Evolutionary conservation across 2,329 filamentous ascomycete species (phyloP).

Genomic region (Fusarium chaquense): DNA sequence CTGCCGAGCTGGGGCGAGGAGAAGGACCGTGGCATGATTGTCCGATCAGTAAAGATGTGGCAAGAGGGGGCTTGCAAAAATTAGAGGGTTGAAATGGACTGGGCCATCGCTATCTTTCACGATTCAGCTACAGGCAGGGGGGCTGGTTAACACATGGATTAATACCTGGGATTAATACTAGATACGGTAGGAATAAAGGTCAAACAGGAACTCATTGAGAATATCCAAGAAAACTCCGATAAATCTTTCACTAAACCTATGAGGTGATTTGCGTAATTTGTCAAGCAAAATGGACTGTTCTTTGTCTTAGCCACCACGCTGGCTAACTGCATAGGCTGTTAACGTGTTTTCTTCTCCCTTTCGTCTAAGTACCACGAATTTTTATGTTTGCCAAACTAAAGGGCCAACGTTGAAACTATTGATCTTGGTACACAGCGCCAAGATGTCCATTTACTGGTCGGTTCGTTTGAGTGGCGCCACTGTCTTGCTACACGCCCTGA

Average conservation of each 20-base stretch:
- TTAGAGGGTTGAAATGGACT: background rate
- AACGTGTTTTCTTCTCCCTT: too few species aligned
- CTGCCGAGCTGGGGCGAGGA: background rate
- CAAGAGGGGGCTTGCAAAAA: background rate
- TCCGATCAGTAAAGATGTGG: background rate
- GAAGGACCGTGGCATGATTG: background rate
- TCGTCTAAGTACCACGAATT: background rate
- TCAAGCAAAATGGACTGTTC: too few species aligned
- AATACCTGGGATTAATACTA: background rate
- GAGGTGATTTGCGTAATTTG: background rate
- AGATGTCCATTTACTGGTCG: background rate
- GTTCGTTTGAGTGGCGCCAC: background rate
- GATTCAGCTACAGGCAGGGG: background rate
- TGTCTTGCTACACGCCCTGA: background rate
- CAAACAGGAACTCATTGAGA: fast-evolving
- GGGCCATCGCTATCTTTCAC: background rate
- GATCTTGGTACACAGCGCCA: background rate
- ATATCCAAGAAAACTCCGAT: too few species aligned
- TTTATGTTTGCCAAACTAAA: background rate
- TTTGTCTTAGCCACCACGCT: background rate
- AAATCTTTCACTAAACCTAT: too few species aligned
- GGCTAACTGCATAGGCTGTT: background rate
- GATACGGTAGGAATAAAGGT: background rate
- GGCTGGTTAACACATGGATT: background rate
- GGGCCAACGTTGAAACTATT: background rate